These are phyloP conservation scores for Penicillium roqueforti DNA, from an alignment of 495 filamentous ascomycete genomes.

Conservation along the genomic window DNA sequence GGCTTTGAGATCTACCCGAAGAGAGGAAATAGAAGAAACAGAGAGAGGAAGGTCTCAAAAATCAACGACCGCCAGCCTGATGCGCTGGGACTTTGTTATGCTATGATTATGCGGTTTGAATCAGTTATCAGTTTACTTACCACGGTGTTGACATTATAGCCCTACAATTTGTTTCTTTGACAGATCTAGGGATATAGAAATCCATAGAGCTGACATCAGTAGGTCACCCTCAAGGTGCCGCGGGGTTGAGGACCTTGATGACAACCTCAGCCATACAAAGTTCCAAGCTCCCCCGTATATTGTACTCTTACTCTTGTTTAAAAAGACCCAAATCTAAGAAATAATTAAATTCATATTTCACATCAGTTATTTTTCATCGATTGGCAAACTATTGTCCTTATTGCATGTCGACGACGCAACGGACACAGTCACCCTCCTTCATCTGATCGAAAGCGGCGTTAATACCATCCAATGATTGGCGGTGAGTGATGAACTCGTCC, in stretches of 20 bases:
- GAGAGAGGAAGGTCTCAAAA: not conserved
- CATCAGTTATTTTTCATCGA: conserved; percentile 22
- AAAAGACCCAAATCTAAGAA: not conserved
- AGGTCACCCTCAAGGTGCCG: conserved; percentile 12
- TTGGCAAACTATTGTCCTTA: conserved; percentile 9
- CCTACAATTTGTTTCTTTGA: not conserved
- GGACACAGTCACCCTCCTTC: conserved; percentile 94
- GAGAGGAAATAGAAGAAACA: too few relatives aligned
- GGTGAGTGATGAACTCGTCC: conserved; percentile 98
- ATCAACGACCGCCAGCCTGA: not conserved
- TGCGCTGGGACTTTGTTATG: not conserved
- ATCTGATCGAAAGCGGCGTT: conserved; percentile 89
- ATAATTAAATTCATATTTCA: conserved; percentile 26
- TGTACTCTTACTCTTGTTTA: not conserved
- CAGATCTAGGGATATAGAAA: not conserved
- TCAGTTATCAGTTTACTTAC: not conserved
- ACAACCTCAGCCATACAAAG: conserved; percentile 12
- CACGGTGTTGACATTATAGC: not conserved
- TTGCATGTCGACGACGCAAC: conserved; percentile 63
- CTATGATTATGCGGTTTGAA: not conserved
- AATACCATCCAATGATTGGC: conserved; percentile 73
- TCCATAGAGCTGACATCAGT: not conserved
- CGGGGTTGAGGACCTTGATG: conserved; percentile 25
- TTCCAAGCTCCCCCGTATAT: not conserved
- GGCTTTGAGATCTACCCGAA: not conserved